Conservation (phyloP, 192 early-diverging fungal genomes). For the Spizellomyces sp. region DNA sequence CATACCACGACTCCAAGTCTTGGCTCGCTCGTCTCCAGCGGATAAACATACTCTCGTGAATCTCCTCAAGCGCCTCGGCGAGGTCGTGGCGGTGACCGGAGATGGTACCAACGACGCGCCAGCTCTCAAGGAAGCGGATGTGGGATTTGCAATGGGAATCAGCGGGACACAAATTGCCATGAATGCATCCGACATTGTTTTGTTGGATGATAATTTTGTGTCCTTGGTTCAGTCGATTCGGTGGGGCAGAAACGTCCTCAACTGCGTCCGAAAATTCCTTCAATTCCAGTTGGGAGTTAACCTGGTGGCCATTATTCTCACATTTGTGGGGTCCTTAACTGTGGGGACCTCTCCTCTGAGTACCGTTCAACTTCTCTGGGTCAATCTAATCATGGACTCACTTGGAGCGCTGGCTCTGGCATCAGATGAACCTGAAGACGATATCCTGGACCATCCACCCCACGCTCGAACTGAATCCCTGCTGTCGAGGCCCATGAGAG, state of each 20-base stretch:
- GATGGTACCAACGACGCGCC: slow-evolving; percentile 67
- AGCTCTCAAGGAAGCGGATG: slow-evolving; percentile 61
- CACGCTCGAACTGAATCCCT: slow-evolving; percentile 50
- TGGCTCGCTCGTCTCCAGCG: slow-evolving; percentile 53
- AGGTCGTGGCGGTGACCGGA: slow-evolving; percentile 65
- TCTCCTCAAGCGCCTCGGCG: slow-evolving; percentile 54
- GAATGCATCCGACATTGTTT: slow-evolving; percentile 64
- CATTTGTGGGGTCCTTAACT: slow-evolving; percentile 56
- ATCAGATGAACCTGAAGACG: slow-evolving; percentile 59
- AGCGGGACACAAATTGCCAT: slow-evolving; percentile 63
- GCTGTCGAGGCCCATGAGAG: slow-evolving; percentile 47
- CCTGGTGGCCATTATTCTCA: slow-evolving; percentile 55
- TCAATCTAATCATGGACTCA: slow-evolving; percentile 68
- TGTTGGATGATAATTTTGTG: slow-evolving; percentile 65
- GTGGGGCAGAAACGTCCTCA: slow-evolving; percentile 65
- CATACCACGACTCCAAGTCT: slow-evolving; percentile 55
- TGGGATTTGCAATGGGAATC: slow-evolving; percentile 68
- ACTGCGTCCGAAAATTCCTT: slow-evolving; percentile 61
- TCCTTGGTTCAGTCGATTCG: slow-evolving; percentile 57
- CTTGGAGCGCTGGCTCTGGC: slow-evolving; percentile 59
- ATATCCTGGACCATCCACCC: slow-evolving; percentile 55
- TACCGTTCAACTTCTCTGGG: slow-evolving; percentile 65
- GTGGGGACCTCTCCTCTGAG: slow-evolving; percentile 50
- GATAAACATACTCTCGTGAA: slow-evolving; percentile 60
- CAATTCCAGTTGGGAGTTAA: slow-evolving; percentile 68